These are phyloP conservation scores for Jasminum sambac DNA, from an alignment of 257 asterid species.

Conservation along the genomic window DNA sequence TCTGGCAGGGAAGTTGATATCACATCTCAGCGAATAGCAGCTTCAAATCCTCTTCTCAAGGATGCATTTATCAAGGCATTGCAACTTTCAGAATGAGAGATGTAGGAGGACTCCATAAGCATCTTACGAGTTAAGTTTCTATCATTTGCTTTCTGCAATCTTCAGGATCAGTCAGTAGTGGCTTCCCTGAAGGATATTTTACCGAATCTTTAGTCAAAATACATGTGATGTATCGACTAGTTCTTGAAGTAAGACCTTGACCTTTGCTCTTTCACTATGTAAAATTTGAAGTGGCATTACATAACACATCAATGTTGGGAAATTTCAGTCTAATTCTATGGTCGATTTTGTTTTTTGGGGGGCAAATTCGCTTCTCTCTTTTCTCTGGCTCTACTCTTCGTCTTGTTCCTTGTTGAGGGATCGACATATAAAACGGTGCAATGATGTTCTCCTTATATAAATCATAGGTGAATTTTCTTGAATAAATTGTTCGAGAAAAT, in stretches of 20 bases:
- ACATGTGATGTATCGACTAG: conserved; percentile 14
- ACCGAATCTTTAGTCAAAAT: conserved; percentile 15
- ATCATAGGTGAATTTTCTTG: neutral
- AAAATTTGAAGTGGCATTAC: conserved; percentile 1
- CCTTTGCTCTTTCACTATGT: conserved; percentile 22
- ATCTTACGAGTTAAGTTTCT: conserved; percentile 21
- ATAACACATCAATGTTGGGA: neutral
- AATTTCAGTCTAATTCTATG: conserved; percentile 16
- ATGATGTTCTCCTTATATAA: neutral
- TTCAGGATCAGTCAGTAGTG: conserved; percentile 18
- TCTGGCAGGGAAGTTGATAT: conserved; percentile 69
- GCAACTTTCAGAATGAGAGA: conserved; percentile 49
- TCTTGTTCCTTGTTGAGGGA: neutral
- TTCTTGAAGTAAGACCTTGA: conserved; percentile 23
- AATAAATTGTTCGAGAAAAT: neutral
- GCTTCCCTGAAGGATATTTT: conserved; percentile 1
- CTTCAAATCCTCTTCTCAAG: conserved; percentile 65
- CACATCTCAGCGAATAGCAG: conserved; percentile 76
- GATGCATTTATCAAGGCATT: conserved; percentile 62
- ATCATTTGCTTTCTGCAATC: conserved; percentile 22
- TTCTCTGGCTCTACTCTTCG: neutral
- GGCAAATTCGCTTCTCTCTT: neutral
- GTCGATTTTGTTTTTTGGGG: neutral
- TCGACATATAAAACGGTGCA: neutral
- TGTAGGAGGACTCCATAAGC: conserved; percentile 12